Conservation (phyloP, 1,139 yeast species). For the Kurtzmaniella quercitrusa region DNA sequence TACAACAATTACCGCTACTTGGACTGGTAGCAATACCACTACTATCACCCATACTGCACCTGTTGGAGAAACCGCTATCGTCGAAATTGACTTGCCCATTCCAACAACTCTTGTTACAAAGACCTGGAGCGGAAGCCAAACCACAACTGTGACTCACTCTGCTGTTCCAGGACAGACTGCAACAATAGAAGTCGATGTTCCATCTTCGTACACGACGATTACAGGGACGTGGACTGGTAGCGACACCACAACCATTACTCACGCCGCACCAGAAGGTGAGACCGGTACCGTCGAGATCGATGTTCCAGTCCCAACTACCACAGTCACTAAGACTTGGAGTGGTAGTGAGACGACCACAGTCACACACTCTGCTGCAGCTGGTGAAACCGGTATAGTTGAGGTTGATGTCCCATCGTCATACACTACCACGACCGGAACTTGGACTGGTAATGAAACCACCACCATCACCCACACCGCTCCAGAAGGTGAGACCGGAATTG, state of each 20-base stretch:
- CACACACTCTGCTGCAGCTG: slow-evolving; percentile 2
- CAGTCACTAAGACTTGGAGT: slow-evolving; percentile 3
- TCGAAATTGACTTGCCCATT: slow-evolving; percentile 11
- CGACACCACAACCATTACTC: slow-evolving; percentile 6
- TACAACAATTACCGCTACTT: slow-evolving; percentile 13
- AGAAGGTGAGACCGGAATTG: slow-evolving; percentile 4
- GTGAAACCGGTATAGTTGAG: slow-evolving; percentile 5
- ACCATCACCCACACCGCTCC: slow-evolving; percentile 3
- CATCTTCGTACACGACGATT: slow-evolving; percentile 9
- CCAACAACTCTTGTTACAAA: slow-evolving; percentile 1
- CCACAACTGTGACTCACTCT: slow-evolving; percentile 3
- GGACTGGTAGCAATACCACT: slow-evolving; percentile 10
- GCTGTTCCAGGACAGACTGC: slow-evolving; percentile 1
- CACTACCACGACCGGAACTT: slow-evolving; percentile 12
- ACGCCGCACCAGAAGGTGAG: slow-evolving; percentile 8
- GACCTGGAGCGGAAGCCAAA: slow-evolving; percentile 4
- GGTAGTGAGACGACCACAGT: slow-evolving; percentile 1
- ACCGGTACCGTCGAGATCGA: slow-evolving; percentile 14
- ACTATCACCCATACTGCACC: slow-evolving; percentile 9
- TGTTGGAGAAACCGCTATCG: slow-evolving; percentile 9
- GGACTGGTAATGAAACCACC: slow-evolving; percentile 9
- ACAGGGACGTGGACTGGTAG: slow-evolving; percentile 11
- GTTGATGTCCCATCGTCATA: slow-evolving; percentile 11
- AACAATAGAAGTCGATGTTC: slow-evolving; percentile 10
- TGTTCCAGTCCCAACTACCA: slow-evolving; percentile 9